These are phyloP conservation scores for Populus hybrid DNA, from an alignment of 441 rosid species.

Conservation along the genomic window DNA sequence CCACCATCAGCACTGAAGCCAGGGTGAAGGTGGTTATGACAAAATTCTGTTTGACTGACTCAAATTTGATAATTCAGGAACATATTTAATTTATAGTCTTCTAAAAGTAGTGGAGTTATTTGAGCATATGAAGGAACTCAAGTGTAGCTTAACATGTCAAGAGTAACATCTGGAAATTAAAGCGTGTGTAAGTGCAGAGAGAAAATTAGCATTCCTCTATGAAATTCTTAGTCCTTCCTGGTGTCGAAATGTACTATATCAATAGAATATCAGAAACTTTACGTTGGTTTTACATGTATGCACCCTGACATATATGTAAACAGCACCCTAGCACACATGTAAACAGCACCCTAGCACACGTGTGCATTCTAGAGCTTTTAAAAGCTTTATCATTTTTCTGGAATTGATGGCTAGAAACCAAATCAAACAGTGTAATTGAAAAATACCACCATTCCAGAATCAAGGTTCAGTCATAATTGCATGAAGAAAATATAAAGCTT, in stretches of 20 bases:
- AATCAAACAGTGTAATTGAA: neutral
- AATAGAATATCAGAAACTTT: neutral
- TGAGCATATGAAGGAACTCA: neutral
- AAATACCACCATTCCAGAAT: neutral
- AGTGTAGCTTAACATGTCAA: neutral
- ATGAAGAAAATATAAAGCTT: conserved; percentile 21
- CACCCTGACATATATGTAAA: neutral
- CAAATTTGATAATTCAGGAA: neutral
- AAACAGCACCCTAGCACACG: neutral
- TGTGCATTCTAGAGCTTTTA: neutral
- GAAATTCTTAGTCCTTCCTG: neutral
- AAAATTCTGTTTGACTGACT: neutral
- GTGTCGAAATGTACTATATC: neutral
- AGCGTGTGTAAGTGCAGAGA: neutral
- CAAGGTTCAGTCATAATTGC: neutral
- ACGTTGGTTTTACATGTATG: neutral
- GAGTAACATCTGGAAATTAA: neutral
- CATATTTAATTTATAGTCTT: neutral
- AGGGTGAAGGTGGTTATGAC: neutral
- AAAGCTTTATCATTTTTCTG: neutral
- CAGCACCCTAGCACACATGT: neutral
- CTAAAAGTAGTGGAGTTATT: neutral
- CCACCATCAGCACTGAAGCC: neutral
- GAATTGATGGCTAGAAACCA: neutral
- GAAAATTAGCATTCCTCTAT: neutral